Evolutionary conservation across 192 early-diverging fungal species (phyloP), one percentile per base, ranked within the genome.

Genomic region (Backusella luteola): DNA sequence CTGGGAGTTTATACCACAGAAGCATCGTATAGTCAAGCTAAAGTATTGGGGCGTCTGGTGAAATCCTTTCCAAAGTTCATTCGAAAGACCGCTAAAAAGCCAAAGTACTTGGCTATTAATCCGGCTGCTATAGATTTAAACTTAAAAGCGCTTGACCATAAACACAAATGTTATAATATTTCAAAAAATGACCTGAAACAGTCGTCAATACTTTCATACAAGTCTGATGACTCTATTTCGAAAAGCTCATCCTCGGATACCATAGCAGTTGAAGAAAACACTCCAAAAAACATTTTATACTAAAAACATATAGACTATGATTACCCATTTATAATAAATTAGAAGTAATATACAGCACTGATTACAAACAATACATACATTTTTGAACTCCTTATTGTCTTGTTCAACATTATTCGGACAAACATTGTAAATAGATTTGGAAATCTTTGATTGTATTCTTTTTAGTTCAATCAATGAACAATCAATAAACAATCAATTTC

Each of bases 141-240:
- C 12, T 29, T 63, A 29, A 63, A 63, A 63, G 32, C 23, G 11
- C 56, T 63, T 63, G 56, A n/a, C 11, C 26, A 63, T 63, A 63
- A 63, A 29, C 56, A 63, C 56, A 63, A 63, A 63, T 63, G 56
- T 12, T 63, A 63, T 63, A 63, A 63, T 32, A 63, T 63, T 63
- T 63, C 21, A 2, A 26, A 63, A 63, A 63, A 9, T 63, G 56
- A 63, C 23, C 1, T 63, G 21, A 63, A 63, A 29, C 52, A 53
- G 21, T 5, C 52, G 7, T 53, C 21, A 53, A 8, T 53, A 53
- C 7, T 29, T 63, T 0, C 23, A 63, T 63, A 23, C 23, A 63
- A 63, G 21, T 23, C 21, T 11, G 56, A 29, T 29, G 23, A 29
- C 26, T 63, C 56, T 63, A 63, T 63, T 63, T 29, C 26, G 11